phyloP scores from a whole-genome alignment of 768 basidiomycete species.

The Mycena belliarum region DNA sequence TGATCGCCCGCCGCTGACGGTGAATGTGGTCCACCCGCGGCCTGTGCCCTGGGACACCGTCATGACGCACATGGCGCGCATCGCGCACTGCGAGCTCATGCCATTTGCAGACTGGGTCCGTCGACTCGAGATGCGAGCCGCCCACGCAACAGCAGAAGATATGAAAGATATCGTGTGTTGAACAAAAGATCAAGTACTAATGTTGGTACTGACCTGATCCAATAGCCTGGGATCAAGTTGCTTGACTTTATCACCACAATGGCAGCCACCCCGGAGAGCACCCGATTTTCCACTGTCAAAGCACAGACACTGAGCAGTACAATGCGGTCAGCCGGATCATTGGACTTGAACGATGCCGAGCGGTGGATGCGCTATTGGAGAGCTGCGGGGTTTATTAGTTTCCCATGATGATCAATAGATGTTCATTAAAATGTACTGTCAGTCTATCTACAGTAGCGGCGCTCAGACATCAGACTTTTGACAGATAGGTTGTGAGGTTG shows the following conservation, averaged over 20 bases:
- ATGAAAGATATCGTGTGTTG: background rate
- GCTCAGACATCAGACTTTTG: too few species aligned
- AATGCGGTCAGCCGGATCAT: background rate
- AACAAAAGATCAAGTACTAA: too few species aligned
- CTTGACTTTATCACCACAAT: too few species aligned
- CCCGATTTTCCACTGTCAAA: background rate
- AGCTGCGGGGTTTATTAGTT: too few species aligned
- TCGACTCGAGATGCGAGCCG: background rate
- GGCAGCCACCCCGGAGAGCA: too few species aligned
- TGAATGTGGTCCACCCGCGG: slow-evolving; percentile 28
- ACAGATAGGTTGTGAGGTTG: too few species aligned
- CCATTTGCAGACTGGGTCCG: background rate
- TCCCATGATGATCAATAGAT: too few species aligned
- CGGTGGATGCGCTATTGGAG: slow-evolving; percentile 4
- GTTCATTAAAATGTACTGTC: too few species aligned
- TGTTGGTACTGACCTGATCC: background rate
- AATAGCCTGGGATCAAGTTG: background rate
- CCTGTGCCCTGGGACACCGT: background rate
- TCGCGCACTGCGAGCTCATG: background rate
- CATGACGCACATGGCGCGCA: background rate
- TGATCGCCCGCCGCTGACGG: slow-evolving; percentile 21
- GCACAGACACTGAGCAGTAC: background rate
- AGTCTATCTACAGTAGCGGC: too few species aligned
- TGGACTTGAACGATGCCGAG: background rate
- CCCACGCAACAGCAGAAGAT: background rate